Evolutionary conservation across 768 basidiomycete genomes (phyloP).

Genomic region (Mycena metata): DNA sequence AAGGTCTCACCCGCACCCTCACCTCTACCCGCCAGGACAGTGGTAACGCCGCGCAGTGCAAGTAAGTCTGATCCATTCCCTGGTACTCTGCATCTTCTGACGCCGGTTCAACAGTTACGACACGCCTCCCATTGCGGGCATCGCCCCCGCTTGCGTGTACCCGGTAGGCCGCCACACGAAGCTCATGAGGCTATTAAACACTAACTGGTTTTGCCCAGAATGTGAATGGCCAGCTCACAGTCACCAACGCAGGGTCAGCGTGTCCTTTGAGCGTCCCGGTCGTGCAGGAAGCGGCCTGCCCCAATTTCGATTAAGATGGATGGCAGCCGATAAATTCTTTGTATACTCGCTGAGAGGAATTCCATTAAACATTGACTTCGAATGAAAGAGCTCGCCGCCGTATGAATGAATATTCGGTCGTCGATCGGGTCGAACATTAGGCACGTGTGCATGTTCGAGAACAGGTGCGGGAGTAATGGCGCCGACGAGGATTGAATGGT

Average conservation of each 20-base stretch:
- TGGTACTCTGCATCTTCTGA: not conserved
- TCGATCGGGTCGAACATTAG: slow-evolving; percentile 4
- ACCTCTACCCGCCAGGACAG: slow-evolving; percentile 21
- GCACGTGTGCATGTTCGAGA: slow-evolving; percentile 4
- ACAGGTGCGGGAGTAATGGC: not conserved
- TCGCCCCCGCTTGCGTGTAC: slow-evolving; percentile 28
- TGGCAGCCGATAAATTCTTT: no score
- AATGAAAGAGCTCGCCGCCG: not conserved
- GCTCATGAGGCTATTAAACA: not conserved
- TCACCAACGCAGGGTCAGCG: slow-evolving; percentile 24
- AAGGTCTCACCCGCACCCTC: slow-evolving; percentile 35
- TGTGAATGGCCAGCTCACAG: slow-evolving; percentile 24
- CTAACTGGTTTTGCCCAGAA: slow-evolving; percentile 21
- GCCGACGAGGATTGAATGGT: not conserved
- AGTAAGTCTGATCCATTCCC: not conserved
- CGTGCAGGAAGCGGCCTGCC: slow-evolving; percentile 11
- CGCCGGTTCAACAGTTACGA: slow-evolving; percentile 24
- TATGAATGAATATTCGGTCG: no score
- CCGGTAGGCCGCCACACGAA: slow-evolving; percentile 3
- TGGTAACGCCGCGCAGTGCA: slow-evolving; percentile 33
- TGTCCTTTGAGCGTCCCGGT: slow-evolving; percentile 10
- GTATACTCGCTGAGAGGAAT: not conserved
- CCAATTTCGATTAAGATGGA: no score
- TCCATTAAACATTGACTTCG: not conserved
- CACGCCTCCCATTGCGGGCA: slow-evolving; percentile 28